A percentile compares a stretch with the other conserved stretches of the same genome.
phyloP scores from a whole-genome alignment of 371 early-diverging fungal genomes.

The Syncephalastrum sp. region DNA sequence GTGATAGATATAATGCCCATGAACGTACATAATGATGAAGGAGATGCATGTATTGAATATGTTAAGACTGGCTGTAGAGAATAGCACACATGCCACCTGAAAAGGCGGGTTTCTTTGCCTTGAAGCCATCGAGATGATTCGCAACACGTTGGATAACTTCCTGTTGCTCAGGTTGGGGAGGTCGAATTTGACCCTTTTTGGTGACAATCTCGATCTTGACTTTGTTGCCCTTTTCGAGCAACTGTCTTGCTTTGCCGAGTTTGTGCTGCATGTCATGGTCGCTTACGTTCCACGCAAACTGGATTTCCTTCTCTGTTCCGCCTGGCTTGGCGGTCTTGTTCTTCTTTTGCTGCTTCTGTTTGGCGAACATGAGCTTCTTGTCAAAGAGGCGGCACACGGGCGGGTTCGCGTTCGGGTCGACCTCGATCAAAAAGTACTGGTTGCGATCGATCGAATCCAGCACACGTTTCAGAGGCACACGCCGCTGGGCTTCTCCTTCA shows the following conservation, averaged over 20 bases:
- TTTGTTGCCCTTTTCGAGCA: constrained; percentile 59
- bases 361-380: constrained; percentile 53
- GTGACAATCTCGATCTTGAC: constrained; percentile 56
- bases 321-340: constrained; percentile 41
- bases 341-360: constrained; percentile 49
- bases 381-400: constrained; percentile 60
- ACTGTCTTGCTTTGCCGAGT: constrained; percentile 46
- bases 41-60: too few relatives aligned
- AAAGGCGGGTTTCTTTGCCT: constrained; percentile 30
- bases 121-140: constrained; percentile 24
- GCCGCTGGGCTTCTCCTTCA: constrained; percentile 39
- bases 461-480: constrained; percentile 27
- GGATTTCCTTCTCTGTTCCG: constrained; percentile 46
- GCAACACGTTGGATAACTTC: constrained; percentile 13
- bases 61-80: too few relatives aligned
- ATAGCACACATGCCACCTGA: constrained; percentile 25
- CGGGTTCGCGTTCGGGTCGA: constrained; percentile 42
- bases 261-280: constrained; percentile 60
- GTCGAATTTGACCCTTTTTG: constrained; percentile 45
- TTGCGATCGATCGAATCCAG: constrained; percentile 46
- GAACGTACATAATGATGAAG: too few relatives aligned
- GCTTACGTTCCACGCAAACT: constrained; percentile 61
- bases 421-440: constrained; percentile 51
- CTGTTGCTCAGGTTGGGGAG: constrained; percentile 21
- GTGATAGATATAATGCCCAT: too few relatives aligned